phyloP scores from a whole-genome alignment of 2,329 filamentous ascomycete species.

The Talaromyces albobiverticillius region DNA sequence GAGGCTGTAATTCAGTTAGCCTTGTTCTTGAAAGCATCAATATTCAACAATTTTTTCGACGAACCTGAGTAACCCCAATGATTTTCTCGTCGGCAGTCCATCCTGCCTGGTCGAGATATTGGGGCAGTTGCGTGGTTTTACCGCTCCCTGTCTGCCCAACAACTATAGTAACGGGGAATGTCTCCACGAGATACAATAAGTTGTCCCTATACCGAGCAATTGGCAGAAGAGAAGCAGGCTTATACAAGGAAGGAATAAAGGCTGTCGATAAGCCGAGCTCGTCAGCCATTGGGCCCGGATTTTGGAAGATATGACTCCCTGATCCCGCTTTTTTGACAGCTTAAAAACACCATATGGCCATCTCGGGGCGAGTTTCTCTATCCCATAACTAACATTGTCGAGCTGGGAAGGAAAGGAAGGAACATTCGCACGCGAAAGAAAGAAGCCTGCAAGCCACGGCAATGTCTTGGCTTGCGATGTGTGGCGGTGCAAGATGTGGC shows the following conservation, averaged over 20 bases:
- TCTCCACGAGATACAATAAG: constrained; percentile 83
- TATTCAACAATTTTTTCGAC: constrained; percentile 27
- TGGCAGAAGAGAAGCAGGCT: constrained; percentile 76
- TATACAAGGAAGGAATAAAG: constrained; percentile 79
- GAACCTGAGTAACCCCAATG: constrained; percentile 86
- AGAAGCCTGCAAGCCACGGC: not conserved
- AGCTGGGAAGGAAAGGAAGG: not conserved
- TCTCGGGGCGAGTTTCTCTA: not conserved
- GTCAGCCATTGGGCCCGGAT: constrained; percentile 33
- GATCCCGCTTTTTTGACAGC: not conserved
- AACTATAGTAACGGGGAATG: constrained; percentile 77
- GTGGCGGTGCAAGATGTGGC: constrained; percentile 6
- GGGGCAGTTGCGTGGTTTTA: constrained; percentile 93
- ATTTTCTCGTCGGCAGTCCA: constrained; percentile 83
- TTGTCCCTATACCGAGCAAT: constrained; percentile 79
- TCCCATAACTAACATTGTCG: not conserved
- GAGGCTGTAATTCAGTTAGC: constrained; percentile 58
- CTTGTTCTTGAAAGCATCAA: not conserved
- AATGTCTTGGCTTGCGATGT: not conserved
- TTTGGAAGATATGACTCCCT: constrained; percentile 4
- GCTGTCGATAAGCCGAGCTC: constrained; percentile 44
- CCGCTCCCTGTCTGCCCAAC: constrained; percentile 93
- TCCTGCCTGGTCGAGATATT: constrained; percentile 82
- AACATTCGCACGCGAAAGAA: not conserved
- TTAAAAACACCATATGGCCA: not conserved